Evolutionary conservation across 495 filamentous ascomycete genomes (phyloP).

Genomic region (Glonium stellatum): DNA sequence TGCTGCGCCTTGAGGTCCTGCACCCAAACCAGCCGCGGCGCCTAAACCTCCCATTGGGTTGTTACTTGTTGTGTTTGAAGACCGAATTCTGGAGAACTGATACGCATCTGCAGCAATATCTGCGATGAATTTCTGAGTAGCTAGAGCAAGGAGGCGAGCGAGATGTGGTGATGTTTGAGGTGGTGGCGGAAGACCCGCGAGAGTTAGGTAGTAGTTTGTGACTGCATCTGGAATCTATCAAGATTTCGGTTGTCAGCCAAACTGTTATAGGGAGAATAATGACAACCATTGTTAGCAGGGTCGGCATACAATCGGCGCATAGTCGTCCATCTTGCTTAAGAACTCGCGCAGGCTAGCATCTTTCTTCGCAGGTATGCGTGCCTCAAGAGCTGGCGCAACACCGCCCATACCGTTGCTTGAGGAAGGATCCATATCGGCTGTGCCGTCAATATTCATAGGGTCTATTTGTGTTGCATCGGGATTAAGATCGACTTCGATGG

Average conservation of each 20-base stretch:
- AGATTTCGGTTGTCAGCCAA: not conserved
- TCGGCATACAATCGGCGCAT: constrained; percentile 81
- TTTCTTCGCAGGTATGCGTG: constrained; percentile 66
- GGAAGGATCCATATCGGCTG: constrained; percentile 22
- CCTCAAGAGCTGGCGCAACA: constrained; percentile 24
- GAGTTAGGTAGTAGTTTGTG: constrained; percentile 94
- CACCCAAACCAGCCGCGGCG: constrained; percentile 65
- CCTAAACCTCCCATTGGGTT: constrained; percentile 84
- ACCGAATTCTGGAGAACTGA: constrained; percentile 90
- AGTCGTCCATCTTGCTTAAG: constrained; percentile 93
- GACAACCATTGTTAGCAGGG: not conserved
- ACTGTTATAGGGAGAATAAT: not conserved
- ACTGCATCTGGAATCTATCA: constrained; percentile 91
- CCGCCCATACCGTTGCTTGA: constrained; percentile 18
- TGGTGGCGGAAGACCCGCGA: constrained; percentile 84
- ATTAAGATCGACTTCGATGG: constrained; percentile 28
- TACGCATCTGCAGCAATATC: constrained; percentile 97
- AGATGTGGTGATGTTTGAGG: constrained; percentile 80
- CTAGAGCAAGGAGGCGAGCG: constrained; percentile 85
- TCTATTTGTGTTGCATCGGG: constrained; percentile 22
- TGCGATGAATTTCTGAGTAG: constrained; percentile 95
- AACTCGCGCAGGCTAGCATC: constrained; percentile 89
- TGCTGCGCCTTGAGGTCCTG: constrained; percentile 46
- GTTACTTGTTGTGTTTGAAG: constrained; percentile 72
- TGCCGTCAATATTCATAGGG: constrained; percentile 29